These are phyloP conservation scores for Entelexis paramagnoliae DNA, from an alignment of 1,139 yeast species.

Conservation along the genomic window DNA sequence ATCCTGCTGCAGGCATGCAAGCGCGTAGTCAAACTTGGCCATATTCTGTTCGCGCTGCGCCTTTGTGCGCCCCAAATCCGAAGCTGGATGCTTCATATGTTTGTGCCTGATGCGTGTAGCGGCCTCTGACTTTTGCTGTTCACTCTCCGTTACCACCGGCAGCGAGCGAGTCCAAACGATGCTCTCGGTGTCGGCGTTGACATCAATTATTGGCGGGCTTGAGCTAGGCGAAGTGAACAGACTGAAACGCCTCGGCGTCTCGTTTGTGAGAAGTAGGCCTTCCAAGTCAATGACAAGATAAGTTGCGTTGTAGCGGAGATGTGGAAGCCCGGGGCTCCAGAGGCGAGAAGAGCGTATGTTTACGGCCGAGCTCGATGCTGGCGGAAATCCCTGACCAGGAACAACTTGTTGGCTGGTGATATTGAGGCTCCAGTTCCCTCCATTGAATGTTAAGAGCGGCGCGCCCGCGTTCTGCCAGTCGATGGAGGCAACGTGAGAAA, in stretches of 20 bases:
- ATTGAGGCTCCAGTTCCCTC: slow-evolving; percentile 7
- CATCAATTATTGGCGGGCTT: background rate
- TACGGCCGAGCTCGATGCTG: background rate
- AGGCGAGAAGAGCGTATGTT: background rate
- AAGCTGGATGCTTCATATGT: slow-evolving; percentile 9
- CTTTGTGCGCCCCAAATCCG: slow-evolving; percentile 1
- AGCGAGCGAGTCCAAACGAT: background rate
- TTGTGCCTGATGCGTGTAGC: too few species aligned
- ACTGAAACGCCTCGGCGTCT: background rate
- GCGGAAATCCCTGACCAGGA: slow-evolving; percentile 12
- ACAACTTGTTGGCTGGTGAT: slow-evolving; percentile 1
- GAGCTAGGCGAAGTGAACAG: slow-evolving; percentile 7
- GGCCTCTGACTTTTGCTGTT: too few species aligned
- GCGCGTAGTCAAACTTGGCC: slow-evolving; percentile 19
- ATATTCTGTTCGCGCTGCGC: slow-evolving; percentile 11
- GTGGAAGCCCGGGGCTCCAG: slow-evolving; percentile 15
- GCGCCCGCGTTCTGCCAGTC: background rate
- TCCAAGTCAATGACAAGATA: slow-evolving; percentile 11
- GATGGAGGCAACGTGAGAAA: slow-evolving; percentile 21
- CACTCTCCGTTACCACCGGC: background rate
- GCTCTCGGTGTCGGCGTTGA: background rate
- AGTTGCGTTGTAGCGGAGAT: slow-evolving; percentile 9
- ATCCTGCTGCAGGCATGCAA: slow-evolving; percentile 20
- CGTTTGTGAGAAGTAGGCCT: slow-evolving; percentile 3
- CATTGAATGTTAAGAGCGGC: slow-evolving; percentile 7